These are phyloP conservation scores for Pythium grandisporangium DNA, from an alignment of 352 stramenopile genomes.

Conservation along the genomic window DNA sequence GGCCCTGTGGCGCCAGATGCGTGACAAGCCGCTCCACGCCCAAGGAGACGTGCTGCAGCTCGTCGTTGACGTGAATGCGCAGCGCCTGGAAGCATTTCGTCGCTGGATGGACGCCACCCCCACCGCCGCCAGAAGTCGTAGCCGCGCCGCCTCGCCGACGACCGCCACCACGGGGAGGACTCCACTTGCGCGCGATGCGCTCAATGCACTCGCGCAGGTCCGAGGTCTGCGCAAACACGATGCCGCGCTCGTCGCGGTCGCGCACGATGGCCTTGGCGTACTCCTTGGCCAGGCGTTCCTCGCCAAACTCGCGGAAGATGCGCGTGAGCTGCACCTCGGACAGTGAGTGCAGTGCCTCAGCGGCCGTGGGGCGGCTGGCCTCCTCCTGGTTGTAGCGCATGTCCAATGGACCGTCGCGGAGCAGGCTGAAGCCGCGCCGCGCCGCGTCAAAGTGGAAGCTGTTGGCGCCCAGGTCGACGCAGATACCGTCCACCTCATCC, in stretches of 20 bases:
- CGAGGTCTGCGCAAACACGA: slow-evolving; percentile 48
- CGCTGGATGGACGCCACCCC: slow-evolving; percentile 39
- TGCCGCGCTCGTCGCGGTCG: slow-evolving; percentile 33
- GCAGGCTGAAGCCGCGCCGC: slow-evolving; percentile 59
- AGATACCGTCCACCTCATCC: slow-evolving; percentile 43
- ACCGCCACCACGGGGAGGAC: slow-evolving; percentile 9
- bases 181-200: slow-evolving; percentile 63
- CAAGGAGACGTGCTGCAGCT: slow-evolving; percentile 55
- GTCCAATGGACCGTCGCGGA: slow-evolving; percentile 66
- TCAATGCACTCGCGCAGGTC: slow-evolving; percentile 70
- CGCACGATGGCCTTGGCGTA: slow-evolving; percentile 74
- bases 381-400: slow-evolving; percentile 67
- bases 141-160: slow-evolving; percentile 9
- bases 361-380: slow-evolving; percentile 23
- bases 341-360: slow-evolving; percentile 54
- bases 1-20: slow-evolving; percentile 38
- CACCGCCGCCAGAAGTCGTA: slow-evolving; percentile 14
- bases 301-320: slow-evolving; percentile 64
- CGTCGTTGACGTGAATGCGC: slow-evolving; percentile 75
- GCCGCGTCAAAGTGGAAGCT: slow-evolving; percentile 76
- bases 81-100: slow-evolving; percentile 75
- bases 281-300: slow-evolving; percentile 70
- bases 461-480: slow-evolving; percentile 76
- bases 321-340: slow-evolving; percentile 69
- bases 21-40: slow-evolving; percentile 44